Percentiles rank a stretch among this genome's conserved stretches.
Conservation (phyloP, 306 rosid species). For the Ochetophila trinervis region DNA sequence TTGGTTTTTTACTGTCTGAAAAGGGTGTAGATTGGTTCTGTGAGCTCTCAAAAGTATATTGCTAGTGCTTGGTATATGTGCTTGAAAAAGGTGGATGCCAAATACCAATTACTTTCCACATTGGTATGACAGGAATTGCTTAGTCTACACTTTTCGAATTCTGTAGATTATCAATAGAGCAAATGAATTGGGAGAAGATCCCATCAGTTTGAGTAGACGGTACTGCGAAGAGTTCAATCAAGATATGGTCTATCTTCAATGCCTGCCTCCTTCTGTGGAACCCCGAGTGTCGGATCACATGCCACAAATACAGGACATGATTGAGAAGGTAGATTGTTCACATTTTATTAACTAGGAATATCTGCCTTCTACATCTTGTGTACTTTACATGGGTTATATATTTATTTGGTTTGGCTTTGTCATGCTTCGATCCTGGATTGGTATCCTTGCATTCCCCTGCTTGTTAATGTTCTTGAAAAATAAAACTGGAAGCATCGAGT, state of each 20-base stretch:
- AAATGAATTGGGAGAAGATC: constrained; percentile 84
- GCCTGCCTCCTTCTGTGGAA: constrained; percentile 81
- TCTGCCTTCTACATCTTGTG: not conserved
- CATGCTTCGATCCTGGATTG: not conserved
- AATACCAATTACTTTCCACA: constrained; percentile 55
- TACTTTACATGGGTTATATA: not conserved
- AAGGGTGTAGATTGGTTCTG: not conserved
- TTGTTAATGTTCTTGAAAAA: not conserved
- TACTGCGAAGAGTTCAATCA: constrained; percentile 72
- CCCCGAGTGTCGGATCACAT: constrained; percentile 94
- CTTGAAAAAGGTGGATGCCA: constrained; percentile 21
- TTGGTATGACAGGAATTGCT: constrained; percentile 89
- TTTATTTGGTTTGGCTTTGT: not conserved
- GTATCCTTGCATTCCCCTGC: not conserved
- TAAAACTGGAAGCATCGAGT: not conserved
- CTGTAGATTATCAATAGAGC: constrained; percentile 94
- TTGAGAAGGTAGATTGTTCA: constrained; percentile 58
- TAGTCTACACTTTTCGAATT: constrained; percentile 89
- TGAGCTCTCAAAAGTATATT: too few relatives aligned
- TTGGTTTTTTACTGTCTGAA: too few relatives aligned
- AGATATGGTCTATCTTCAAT: constrained; percentile 74
- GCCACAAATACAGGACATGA: constrained; percentile 82
- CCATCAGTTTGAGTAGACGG: constrained; percentile 71
- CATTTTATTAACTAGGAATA: constrained; percentile 2
- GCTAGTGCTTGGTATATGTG: not conserved